A percentile compares a stretch with the other conserved stretches of the same genome.
Conservation (phyloP, 176 grass and related monocot genomes). For the Tillandsia leiboldiana region DNA sequence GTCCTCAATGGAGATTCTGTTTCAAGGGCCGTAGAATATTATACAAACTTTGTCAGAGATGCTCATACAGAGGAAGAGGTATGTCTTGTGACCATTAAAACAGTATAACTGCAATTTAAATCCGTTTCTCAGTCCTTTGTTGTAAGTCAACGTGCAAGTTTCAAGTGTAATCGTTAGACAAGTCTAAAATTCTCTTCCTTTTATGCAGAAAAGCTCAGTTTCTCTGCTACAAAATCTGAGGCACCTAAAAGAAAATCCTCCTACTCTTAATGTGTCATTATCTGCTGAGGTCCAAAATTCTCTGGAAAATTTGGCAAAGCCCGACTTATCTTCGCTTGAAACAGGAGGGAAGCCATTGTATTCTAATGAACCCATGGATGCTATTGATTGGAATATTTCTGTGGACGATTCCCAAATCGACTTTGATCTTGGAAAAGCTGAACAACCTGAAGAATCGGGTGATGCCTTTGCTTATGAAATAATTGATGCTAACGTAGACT, state of each 20-base stretch:
- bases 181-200: constrained; percentile 22
- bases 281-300: constrained; percentile 57
- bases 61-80: constrained; percentile 93
- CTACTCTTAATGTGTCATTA: constrained; percentile 61
- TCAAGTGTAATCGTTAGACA: constrained; percentile 2
- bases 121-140: not conserved
- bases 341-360: constrained; percentile 21
- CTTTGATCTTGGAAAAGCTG: constrained; percentile 75
- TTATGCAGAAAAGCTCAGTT: constrained; percentile 41
- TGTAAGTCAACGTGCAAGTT: not conserved
- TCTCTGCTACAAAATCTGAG: constrained; percentile 51
- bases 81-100: not conserved
- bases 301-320: constrained; percentile 28
- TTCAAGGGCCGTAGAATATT: constrained; percentile 58
- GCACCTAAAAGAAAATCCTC: constrained; percentile 50
- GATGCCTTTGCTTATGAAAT: constrained; percentile 70
- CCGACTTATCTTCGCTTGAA: constrained; percentile 15
- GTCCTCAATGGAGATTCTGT: constrained; percentile 60
- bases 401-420: constrained; percentile 73
- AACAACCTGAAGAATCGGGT: constrained; percentile 63
- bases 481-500: constrained; percentile 64
- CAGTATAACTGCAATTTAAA: not conserved
- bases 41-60: constrained; percentile 66
- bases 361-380: constrained; percentile 32
- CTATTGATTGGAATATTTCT: constrained; percentile 92